These are phyloP conservation scores for Tuber brumale DNA, from an alignment of 495 filamentous ascomycete genomes.

Conservation along the genomic window DNA sequence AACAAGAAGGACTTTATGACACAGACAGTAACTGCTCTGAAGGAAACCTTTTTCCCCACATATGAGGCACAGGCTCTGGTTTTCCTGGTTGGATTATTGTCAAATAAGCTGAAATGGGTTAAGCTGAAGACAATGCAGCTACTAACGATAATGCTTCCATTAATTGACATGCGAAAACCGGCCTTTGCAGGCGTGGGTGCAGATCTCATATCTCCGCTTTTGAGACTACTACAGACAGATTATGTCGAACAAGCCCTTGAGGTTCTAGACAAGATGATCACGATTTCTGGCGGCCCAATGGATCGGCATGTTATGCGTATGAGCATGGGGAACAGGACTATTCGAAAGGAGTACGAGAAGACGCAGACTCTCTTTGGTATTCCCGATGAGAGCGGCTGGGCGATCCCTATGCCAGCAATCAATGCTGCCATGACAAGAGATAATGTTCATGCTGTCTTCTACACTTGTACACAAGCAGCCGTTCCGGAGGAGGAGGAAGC, in stretches of 20 bases:
- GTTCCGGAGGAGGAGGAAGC: conserved; percentile 56
- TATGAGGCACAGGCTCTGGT: conserved; percentile 77
- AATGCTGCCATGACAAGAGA: conserved; percentile 75
- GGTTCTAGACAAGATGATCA: conserved; percentile 89
- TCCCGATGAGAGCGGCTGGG: conserved; percentile 92
- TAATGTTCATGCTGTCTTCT: conserved; percentile 95
- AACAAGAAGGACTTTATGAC: conserved; percentile 67
- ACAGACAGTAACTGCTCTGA: conserved; percentile 68
- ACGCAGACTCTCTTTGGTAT: conserved; percentile 94
- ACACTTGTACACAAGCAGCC: conserved; percentile 65
- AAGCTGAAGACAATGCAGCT: conserved; percentile 87
- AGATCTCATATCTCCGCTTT: conserved; percentile 86
- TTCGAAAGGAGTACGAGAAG: conserved; percentile 88
- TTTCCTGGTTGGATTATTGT: conserved; percentile 85
- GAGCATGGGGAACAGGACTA: conserved; percentile 74
- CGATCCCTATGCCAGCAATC: conserved; percentile 84
- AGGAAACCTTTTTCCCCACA: conserved; percentile 71
- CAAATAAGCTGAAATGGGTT: conserved; percentile 80
- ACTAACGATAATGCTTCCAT: conserved; percentile 74
- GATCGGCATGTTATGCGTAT: conserved; percentile 90
- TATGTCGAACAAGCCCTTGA: conserved; percentile 85
- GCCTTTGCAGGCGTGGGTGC: conserved; percentile 88
- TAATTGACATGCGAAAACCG: conserved; percentile 85
- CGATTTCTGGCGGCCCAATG: conserved; percentile 84
- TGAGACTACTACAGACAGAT: conserved; percentile 85